phyloP scores from a whole-genome alignment of 2,329 filamentous ascomycete species.

The Cytospora schulzeri region DNA sequence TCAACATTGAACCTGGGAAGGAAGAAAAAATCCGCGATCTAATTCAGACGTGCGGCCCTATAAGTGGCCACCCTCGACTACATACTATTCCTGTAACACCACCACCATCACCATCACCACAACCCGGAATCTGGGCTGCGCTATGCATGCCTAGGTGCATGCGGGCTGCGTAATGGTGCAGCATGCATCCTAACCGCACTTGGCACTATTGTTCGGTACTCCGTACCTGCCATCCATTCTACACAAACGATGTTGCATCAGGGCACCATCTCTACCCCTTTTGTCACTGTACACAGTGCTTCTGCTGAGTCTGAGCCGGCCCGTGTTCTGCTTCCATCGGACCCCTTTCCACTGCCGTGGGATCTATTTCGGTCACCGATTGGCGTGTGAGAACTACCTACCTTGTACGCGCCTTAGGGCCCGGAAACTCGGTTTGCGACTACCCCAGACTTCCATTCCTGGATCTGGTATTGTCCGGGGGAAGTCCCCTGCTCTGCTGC shows the following conservation, averaged over 20 bases:
- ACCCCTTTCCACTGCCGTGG: neutral
- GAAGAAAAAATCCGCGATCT: neutral
- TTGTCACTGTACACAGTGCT: neutral
- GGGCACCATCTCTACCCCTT: neutral
- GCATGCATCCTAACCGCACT: neutral
- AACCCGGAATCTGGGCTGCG: neutral
- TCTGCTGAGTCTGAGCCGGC: neutral
- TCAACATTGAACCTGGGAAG: neutral
- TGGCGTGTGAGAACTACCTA: neutral
- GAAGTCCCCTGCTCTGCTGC: neutral
- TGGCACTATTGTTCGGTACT: neutral
- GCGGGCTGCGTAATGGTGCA: neutral
- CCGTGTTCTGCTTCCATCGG: neutral
- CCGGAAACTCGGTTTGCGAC: neutral
- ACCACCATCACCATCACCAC: neutral
- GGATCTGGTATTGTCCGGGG: neutral
- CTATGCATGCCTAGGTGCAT: neutral
- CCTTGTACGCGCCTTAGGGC: neutral
- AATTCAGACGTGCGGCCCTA: neutral
- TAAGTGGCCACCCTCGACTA: neutral
- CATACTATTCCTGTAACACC: too few relatives aligned
- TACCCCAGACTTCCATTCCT: neutral
- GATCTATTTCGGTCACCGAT: constrained; percentile 8
- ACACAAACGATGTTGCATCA: neutral
- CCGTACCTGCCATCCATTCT: neutral